Evolutionary conservation across 2,329 filamentous ascomycete genomes (phyloP).

Genomic region (Teratosphaeria epicoccoides): DNA sequence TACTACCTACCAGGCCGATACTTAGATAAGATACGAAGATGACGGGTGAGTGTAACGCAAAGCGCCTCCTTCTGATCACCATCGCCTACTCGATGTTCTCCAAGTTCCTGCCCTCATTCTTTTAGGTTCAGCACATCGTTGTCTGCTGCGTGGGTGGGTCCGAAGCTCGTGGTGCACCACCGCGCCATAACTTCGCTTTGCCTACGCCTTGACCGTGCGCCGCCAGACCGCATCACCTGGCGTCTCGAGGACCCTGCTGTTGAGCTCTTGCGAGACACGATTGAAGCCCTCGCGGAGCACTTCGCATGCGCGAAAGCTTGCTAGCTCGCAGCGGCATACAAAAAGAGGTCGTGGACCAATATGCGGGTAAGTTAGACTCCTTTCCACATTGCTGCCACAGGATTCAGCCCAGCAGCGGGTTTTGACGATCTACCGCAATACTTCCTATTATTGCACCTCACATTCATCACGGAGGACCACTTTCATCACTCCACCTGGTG

Average conservation of each 20-base stretch:
- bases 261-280: background rate
- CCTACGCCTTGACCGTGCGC: background rate
- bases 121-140: background rate
- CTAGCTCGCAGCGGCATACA: background rate
- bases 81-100: background rate
- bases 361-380: background rate
- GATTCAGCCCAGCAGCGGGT: background rate
- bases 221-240: background rate
- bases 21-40: no score
- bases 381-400: background rate
- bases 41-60: no score
- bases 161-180: background rate
- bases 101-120: background rate
- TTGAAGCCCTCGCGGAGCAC: background rate
- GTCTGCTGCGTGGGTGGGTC: background rate
- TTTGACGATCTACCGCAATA: conserved; percentile 2
- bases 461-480: background rate
- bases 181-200: background rate
- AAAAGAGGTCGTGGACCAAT: background rate
- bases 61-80: background rate
- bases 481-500: conserved; percentile 1
- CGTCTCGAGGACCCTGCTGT: background rate
- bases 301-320: background rate
- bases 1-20: no score
- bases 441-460: background rate